Evolutionary conservation across 2,329 filamentous ascomycete species (phyloP).

Genomic region (Penicillium sp.): DNA sequence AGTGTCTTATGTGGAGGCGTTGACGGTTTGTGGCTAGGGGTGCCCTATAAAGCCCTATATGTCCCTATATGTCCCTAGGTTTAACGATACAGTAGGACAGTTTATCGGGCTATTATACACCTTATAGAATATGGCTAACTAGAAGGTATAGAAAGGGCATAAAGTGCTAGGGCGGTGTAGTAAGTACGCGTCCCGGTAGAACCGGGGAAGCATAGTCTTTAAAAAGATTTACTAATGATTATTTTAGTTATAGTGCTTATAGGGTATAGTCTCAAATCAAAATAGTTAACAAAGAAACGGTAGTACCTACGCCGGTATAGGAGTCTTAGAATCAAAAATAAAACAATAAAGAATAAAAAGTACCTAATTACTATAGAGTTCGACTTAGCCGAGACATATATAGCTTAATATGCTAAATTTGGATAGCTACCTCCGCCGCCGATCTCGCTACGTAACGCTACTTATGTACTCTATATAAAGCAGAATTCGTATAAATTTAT

Average conservation of each 20-base stretch:
- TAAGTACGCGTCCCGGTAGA: background rate
- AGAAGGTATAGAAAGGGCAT: background rate
- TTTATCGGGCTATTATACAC: background rate
- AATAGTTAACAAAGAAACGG: background rate
- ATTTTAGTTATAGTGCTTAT: background rate
- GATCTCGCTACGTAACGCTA: constrained; percentile 4
- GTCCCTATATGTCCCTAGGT: background rate
- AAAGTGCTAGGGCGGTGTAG: background rate
- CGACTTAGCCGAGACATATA: constrained; percentile 10
- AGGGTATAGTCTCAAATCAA: background rate
- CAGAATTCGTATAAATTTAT: background rate
- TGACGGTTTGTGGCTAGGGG: background rate
- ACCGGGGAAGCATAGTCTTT: background rate
- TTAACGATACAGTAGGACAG: background rate
- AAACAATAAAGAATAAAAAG: background rate
- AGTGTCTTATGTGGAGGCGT: no score
- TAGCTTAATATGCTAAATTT: constrained; percentile 14
- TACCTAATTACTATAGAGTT: background rate
- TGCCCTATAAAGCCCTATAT: background rate
- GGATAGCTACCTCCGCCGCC: constrained; percentile 9
- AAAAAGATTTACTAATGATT: background rate
- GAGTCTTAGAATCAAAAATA: no score
- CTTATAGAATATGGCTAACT: background rate
- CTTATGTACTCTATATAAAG: background rate
- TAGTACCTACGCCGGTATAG: background rate